phyloP scores from a whole-genome alignment of 805 yeast species.

The Lachancea fermentati region DNA sequence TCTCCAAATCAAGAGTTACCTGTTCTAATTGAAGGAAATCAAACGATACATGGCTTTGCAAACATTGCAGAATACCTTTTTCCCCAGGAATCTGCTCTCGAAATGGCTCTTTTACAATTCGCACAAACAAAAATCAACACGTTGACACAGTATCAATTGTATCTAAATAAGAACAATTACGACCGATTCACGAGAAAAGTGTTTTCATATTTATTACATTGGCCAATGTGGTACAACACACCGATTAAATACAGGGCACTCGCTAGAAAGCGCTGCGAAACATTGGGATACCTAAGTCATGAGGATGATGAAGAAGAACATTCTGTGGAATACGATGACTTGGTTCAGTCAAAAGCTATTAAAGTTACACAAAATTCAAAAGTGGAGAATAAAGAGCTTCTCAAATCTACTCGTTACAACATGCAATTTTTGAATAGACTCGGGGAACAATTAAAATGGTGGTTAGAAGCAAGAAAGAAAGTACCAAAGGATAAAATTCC shows the following conservation, averaged over 20 bases:
- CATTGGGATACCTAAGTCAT: conserved; percentile 16
- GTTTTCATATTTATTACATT: conserved; percentile 51
- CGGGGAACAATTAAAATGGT: conserved; percentile 14
- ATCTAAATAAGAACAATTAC: conserved; percentile 52
- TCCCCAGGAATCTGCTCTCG: conserved; percentile 34
- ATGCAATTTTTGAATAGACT: conserved; percentile 17
- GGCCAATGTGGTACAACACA: conserved; percentile 70
- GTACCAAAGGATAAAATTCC: conserved; percentile 9
- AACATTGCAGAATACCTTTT: conserved; percentile 35
- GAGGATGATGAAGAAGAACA: conserved; percentile 18
- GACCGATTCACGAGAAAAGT: conserved; percentile 52
- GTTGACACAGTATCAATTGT: conserved; percentile 54
- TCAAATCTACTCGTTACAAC: conserved; percentile 19
- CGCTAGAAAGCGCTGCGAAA: conserved; percentile 17
- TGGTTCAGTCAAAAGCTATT: conserved; percentile 29
- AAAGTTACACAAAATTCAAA: conserved; percentile 22
- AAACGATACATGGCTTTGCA: conserved; percentile 38
- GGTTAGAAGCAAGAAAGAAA: conserved; percentile 17
- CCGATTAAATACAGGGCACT: conserved; percentile 34
- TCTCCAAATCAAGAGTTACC: conserved; percentile 51
- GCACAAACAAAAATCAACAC: conserved; percentile 38
- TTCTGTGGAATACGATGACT: conserved; percentile 8
- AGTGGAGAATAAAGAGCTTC: conserved; percentile 16
- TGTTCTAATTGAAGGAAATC: conserved; percentile 28
- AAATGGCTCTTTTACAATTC: conserved; percentile 41